Evolutionary conservation across 2,329 filamentous ascomycete species (phyloP).

Genomic region (Periconia sp.): DNA sequence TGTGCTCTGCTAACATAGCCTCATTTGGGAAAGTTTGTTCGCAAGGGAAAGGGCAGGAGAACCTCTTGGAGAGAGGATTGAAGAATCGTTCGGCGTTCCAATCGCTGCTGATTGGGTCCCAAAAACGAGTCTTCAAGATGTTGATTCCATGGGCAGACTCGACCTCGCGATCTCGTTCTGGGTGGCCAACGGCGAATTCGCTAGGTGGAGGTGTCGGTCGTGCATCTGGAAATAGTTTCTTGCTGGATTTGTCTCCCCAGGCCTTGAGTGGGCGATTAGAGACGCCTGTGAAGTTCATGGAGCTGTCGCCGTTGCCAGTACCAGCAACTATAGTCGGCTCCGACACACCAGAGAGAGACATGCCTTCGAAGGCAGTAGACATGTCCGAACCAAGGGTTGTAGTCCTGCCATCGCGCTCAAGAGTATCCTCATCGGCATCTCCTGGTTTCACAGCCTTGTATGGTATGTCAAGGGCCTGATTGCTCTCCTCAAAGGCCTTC

Average conservation of each 20-base stretch:
- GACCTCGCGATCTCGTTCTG: constrained; percentile 30
- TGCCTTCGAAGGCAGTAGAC: constrained; percentile 8
- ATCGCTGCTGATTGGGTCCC: constrained; percentile 52
- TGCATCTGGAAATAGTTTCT: constrained; percentile 40
- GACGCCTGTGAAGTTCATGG: neutral
- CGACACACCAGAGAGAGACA: constrained; percentile 17
- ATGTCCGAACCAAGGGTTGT: constrained; percentile 1
- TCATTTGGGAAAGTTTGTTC: constrained; percentile 31
- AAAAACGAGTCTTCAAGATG: constrained; percentile 44
- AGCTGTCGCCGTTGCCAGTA: neutral
- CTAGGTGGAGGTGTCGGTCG: constrained; percentile 28
- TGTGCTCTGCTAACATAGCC: constrained; percentile 39
- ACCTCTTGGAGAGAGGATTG: constrained; percentile 47
- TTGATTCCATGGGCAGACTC: constrained; percentile 37
- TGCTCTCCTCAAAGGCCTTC: constrained; percentile 19
- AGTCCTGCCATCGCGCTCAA: neutral
- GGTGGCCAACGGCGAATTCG: constrained; percentile 32
- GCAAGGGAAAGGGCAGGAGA: constrained; percentile 60
- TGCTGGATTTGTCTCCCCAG: constrained; percentile 24
- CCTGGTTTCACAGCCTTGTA: constrained; percentile 29
- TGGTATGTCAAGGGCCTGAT: constrained; percentile 14
- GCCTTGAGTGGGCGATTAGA: constrained; percentile 16
- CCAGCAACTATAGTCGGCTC: constrained; percentile 12
- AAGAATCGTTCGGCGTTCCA: constrained; percentile 56
- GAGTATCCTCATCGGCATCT: neutral